A percentile compares a stretch with the other conserved stretches of the same genome.
Evolutionary conservation across 1,284 basidiomycete species (phyloP).

Genomic region (Trichosporon ovoides): DNA sequence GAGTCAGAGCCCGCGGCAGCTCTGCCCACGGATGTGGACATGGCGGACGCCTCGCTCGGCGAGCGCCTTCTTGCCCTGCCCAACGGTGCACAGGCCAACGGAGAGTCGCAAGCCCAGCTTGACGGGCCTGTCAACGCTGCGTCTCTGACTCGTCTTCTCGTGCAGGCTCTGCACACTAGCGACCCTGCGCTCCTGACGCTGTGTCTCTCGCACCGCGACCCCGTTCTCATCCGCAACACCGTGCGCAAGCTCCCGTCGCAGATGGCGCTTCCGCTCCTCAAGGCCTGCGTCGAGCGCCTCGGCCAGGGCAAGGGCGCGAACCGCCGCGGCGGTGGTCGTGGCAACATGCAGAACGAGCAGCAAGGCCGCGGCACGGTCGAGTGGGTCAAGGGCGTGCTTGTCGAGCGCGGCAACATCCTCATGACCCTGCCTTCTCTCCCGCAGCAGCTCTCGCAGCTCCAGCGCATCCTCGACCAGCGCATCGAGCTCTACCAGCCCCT

Average conservation of each 20-base stretch:
- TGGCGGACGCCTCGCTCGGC: constrained; percentile 82
- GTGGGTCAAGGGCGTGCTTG: constrained; percentile 84
- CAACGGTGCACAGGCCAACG: constrained; percentile 40
- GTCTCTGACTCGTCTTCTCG: constrained; percentile 87
- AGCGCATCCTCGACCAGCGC: constrained; percentile 73
- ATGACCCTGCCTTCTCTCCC: constrained; percentile 62
- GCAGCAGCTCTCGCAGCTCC: constrained; percentile 68
- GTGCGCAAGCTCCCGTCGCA: constrained; percentile 84
- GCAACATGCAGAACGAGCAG: constrained; percentile 76
- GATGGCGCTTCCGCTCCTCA: constrained; percentile 78
- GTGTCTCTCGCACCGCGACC: constrained; percentile 78
- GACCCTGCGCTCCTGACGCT: constrained; percentile 83
- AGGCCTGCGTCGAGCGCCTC: constrained; percentile 82
- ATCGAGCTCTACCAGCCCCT: constrained; percentile 79
- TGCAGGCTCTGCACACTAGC: constrained; percentile 93
- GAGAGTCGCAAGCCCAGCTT: constrained; percentile 29
- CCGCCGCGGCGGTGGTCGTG: constrained; percentile 57
- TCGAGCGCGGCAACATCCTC: constrained; percentile 83
- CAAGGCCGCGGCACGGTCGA: constrained; percentile 73
- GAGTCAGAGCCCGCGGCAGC: constrained; percentile 45
- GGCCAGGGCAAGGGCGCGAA: constrained; percentile 72
- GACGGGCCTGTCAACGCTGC: constrained; percentile 64
- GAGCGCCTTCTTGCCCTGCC: constrained; percentile 72
- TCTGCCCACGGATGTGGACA: constrained; percentile 63
- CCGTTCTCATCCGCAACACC: constrained; percentile 76